phyloP scores from a whole-genome alignment of 352 stramenopile species.

The Globisporangium alternatum region DNA sequence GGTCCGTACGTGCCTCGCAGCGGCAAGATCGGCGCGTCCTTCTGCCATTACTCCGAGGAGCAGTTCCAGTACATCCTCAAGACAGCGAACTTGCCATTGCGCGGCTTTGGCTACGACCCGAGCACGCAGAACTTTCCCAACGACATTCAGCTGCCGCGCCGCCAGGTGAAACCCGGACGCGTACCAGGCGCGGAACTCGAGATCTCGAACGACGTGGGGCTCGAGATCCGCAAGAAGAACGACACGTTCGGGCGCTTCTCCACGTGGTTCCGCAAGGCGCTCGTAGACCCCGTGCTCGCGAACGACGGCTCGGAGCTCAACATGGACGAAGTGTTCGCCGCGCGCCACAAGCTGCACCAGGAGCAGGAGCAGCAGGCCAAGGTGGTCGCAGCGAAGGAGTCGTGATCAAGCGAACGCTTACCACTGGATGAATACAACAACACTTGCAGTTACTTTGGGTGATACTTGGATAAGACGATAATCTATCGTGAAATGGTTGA shows the following conservation, averaged over 20 bases:
- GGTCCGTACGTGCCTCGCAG: slow-evolving; percentile 82
- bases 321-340: slow-evolving; percentile 75
- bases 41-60: slow-evolving; percentile 77
- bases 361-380: slow-evolving; percentile 24
- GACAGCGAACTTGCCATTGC: slow-evolving; percentile 69
- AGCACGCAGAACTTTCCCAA: slow-evolving; percentile 76
- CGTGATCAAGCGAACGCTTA: background rate
- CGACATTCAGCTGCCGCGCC: slow-evolving; percentile 64
- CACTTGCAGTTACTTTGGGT: background rate
- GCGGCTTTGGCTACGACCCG: slow-evolving; percentile 85
- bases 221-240: slow-evolving; percentile 78
- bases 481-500: too few species aligned
- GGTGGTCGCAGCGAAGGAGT: slow-evolving; percentile 4
- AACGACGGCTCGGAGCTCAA: slow-evolving; percentile 80
- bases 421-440: background rate
- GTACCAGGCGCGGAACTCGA: slow-evolving; percentile 38
- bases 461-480: too few species aligned
- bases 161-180: slow-evolving; percentile 78
- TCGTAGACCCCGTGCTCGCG: slow-evolving; percentile 75
- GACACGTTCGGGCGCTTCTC: slow-evolving; percentile 76
- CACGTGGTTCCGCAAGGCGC: slow-evolving; percentile 75
- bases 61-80: slow-evolving; percentile 85
- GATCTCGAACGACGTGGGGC: slow-evolving; percentile 53
- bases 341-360: slow-evolving; percentile 29
- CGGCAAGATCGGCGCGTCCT: slow-evolving; percentile 83